These are phyloP conservation scores for Tribonema minus DNA, from an alignment of 108 stramenopile genomes.

Conservation along the genomic window DNA sequence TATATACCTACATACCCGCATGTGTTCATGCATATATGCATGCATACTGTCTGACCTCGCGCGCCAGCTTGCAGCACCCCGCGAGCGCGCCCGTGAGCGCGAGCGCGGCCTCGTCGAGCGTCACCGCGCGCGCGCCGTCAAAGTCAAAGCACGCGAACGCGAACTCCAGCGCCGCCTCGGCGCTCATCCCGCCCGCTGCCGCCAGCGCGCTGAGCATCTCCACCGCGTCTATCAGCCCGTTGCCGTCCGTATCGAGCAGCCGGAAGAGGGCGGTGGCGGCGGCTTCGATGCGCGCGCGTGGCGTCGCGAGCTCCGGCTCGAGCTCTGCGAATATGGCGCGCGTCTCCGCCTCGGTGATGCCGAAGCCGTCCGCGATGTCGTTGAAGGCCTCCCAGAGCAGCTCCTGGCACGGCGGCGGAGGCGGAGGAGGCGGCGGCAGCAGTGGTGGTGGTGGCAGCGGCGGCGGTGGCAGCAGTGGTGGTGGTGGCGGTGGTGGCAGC, in stretches of 20 bases:
- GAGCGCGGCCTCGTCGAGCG: slow-evolving; percentile 60
- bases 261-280: slow-evolving; percentile 29
- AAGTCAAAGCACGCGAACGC: slow-evolving; percentile 60
- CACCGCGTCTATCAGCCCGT: slow-evolving; percentile 55
- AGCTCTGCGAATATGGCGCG: slow-evolving; percentile 46
- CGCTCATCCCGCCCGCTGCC: slow-evolving; percentile 8
- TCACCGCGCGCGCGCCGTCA: slow-evolving; percentile 50
- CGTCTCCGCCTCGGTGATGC: slow-evolving; percentile 52
- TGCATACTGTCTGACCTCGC: no score
- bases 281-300: slow-evolving; percentile 1
- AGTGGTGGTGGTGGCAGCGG: no score
- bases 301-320: slow-evolving; percentile 28
- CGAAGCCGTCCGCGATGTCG: slow-evolving; percentile 64
- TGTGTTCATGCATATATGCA: no score
- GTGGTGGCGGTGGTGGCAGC: no score
- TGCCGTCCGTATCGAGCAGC: slow-evolving; percentile 52
- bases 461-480: no score
- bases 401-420: no score
- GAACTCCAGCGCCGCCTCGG: slow-evolving; percentile 20
- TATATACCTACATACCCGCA: no score
- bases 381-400: slow-evolving; percentile 59
- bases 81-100: slow-evolving; percentile 52
- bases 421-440: no score
- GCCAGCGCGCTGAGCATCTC: slow-evolving; percentile 53
- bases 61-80: slow-evolving; percentile 57